Evolutionary conservation across 2,329 filamentous ascomycete genomes (phyloP).

Genomic region (Ceratocystiopsis sp.): DNA sequence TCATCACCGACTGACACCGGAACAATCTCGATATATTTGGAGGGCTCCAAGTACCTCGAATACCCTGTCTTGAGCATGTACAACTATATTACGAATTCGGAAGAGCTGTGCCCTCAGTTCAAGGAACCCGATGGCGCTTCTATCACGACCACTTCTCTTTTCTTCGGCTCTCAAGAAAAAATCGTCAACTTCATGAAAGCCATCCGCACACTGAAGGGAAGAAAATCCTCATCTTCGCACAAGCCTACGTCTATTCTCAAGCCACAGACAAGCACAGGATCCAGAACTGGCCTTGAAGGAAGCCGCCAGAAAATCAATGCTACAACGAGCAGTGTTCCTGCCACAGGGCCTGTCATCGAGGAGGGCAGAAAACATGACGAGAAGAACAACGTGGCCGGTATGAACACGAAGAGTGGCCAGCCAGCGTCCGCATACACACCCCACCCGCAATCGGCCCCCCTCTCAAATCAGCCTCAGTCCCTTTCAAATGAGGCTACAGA

Average conservation of each 20-base stretch:
- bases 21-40: conserved; percentile 4
- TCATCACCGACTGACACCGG: conserved; percentile 1
- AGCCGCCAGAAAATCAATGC: too few relatives aligned
- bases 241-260: too few relatives aligned
- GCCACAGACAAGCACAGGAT: too few relatives aligned
- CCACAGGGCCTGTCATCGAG: background rate
- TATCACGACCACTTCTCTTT: conserved; percentile 6
- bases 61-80: conserved; percentile 8
- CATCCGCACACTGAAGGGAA: conserved; percentile 1
- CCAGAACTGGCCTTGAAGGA: too few relatives aligned
- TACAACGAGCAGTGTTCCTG: background rate
- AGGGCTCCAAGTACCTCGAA: conserved; percentile 7
- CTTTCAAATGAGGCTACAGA: too few relatives aligned
- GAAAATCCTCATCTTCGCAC: background rate
- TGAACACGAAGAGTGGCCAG: too few relatives aligned
- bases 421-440: too few relatives aligned
- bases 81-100: conserved; percentile 8
- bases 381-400: too few relatives aligned
- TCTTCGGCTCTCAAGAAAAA: conserved; percentile 4
- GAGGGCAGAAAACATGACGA: background rate
- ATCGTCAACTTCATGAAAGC: conserved; percentile 6
- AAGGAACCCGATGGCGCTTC: conserved; percentile 5
- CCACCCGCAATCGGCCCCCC: too few relatives aligned
- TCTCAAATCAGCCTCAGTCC: too few relatives aligned
- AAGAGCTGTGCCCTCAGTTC: conserved; percentile 7